Percentiles rank a stretch among this genome's conserved stretches.
These are phyloP conservation scores for Ulota crispa DNA, from an alignment of 225 moss, liverwort and hornwort genomes.

Conservation along the genomic window DNA sequence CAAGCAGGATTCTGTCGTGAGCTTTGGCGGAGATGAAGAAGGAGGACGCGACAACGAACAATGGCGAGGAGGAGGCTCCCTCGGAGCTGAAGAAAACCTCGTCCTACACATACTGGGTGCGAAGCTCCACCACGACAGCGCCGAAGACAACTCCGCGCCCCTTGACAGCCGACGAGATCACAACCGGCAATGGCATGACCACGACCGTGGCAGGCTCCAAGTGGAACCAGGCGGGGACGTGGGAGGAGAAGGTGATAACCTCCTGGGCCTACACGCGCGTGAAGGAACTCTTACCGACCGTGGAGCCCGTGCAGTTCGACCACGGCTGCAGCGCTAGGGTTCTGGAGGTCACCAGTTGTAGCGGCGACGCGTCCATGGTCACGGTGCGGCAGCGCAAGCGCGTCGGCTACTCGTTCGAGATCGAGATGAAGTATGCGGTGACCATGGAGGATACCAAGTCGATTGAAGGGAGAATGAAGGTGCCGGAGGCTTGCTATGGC, in stretches of 20 bases:
- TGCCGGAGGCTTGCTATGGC: conserved; percentile 80
- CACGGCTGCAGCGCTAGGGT: conserved; percentile 55
- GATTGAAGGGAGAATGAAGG: conserved; percentile 74
- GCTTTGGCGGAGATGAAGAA: conserved; percentile 20
- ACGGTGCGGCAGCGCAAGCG: conserved; percentile 95
- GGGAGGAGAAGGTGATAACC: conserved; percentile 85
- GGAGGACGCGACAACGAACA: background rate
- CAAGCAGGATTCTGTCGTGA: background rate
- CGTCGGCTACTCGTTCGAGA: conserved; percentile 77
- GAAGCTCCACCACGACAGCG: conserved; percentile 55
- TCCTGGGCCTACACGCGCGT: conserved; percentile 70
- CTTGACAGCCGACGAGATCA: conserved; percentile 52
- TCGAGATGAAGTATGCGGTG: conserved; percentile 74
- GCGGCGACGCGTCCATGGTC: conserved; percentile 84
- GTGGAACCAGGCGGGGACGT: conserved; percentile 93
- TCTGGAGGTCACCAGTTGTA: conserved; percentile 74
- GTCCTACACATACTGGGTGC: conserved; percentile 82
- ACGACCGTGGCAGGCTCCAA: conserved; percentile 44
- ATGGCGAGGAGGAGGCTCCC: background rate
- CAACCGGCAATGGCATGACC: background rate
- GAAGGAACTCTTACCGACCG: conserved; percentile 56
- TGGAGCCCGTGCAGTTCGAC: conserved; percentile 63
- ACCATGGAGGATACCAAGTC: conserved; percentile 36
- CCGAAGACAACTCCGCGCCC: conserved; percentile 65
- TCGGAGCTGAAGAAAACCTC: conserved; percentile 33